Conservation (phyloP, 2,329 filamentous ascomycete genomes). For the Colletotrichum incanum region DNA sequence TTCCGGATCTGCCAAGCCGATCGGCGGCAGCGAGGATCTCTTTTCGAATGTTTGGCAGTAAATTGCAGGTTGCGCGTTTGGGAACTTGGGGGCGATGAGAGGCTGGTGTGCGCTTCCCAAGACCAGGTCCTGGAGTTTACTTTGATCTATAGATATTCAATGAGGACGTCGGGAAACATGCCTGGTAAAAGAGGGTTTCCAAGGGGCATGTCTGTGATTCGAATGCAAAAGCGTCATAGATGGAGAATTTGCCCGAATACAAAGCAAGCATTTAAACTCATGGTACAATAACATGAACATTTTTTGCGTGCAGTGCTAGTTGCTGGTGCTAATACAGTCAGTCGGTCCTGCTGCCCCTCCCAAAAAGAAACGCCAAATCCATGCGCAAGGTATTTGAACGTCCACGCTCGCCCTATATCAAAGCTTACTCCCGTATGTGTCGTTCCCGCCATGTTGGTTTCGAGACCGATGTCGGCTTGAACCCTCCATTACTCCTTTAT, state of each 20-base stretch:
- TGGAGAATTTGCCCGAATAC: conserved; percentile 15
- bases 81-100: too few relatives aligned
- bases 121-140: not conserved
- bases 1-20: conserved; percentile 66
- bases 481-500: not conserved
- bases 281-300: not conserved
- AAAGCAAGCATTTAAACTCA: conserved; percentile 13
- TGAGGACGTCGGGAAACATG: conserved; percentile 6
- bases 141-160: conserved; percentile 19
- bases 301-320: conserved; percentile 9
- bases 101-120: not conserved
- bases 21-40: conserved; percentile 82
- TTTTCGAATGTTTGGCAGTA: conserved; percentile 98
- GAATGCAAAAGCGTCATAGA: conserved; percentile 39
- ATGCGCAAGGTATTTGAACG: conserved; percentile 42
- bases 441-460: not conserved
- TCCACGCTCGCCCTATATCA: conserved; percentile 25
- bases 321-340: conserved; percentile 10
- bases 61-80: conserved; percentile 20
- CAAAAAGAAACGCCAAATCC: conserved; percentile 33
- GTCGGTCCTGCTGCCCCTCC: conserved; percentile 16
- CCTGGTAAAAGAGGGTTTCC: not conserved
- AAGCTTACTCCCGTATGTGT: conserved; percentile 6
- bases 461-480: not conserved
- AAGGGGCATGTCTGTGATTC: conserved; percentile 18